Base-by-base conservation (phyloP, 768 basidiomycete genomes). In the Artomyces pyxidatus region DNA sequence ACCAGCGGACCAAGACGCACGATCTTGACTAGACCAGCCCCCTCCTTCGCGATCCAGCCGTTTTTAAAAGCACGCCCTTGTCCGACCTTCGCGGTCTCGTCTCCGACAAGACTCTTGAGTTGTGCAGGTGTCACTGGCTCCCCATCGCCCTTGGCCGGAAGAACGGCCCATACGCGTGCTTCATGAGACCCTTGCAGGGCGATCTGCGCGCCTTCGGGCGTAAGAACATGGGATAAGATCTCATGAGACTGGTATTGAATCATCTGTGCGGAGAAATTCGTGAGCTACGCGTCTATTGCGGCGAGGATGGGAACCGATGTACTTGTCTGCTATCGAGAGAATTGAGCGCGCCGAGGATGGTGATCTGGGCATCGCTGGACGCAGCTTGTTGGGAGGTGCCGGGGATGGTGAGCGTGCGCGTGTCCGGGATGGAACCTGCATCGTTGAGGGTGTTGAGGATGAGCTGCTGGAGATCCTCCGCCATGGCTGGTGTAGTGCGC, bases 61-160 rank as follows among this genome's bases (percentile, higher is more conserved):
- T 88, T 92, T 71, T 94, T 97, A 77, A 99, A 96, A 17, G 95
- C 96, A 55, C 87, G 79, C 8, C 86, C 86, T 69, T 98, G 96
- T 1, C 96, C 96, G 49, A 97, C 78, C 69, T 94, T 96, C 14
- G 90, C 83, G 6, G 81, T 76, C 58, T 96, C 92, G 49, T 88
- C 86, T 12, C 95, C 95, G 12, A 98, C 77, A 50, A 66, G 65
- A 52, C 77, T 75, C 66, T 87, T 88, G 12, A 97, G 71, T 50
- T 87, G 78, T 41, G 71, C 77, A 0, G 78, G 72, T 4, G 78
- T 75, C 30, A 95, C 51, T 8, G 91, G 83, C 32, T 70, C 56
- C 3, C 85, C 87, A 50, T 79, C 69, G 2, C 88, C 91, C 53
- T 81, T 85, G 4, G 60, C 54, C 6, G 89, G 88, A 4, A 95